Percentiles rank a stretch among this genome's conserved stretches.
These are phyloP conservation scores for Forsythia viridissima DNA, from an alignment of 257 asterid genomes.

Conservation along the genomic window DNA sequence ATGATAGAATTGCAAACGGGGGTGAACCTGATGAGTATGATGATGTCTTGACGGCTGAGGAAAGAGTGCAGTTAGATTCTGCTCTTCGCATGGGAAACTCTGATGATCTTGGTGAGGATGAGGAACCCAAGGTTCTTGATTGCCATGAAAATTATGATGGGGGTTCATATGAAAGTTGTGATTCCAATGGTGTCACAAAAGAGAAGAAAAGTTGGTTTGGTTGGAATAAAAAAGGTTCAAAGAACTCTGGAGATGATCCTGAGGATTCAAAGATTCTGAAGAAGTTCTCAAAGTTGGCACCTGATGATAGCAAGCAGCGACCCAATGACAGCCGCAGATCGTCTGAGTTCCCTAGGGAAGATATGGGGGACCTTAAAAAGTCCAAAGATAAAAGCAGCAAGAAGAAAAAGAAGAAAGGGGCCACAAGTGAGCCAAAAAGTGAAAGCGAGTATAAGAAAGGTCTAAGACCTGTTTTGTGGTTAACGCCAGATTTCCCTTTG, in stretches of 20 bases:
- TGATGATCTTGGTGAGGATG: constrained; percentile 76
- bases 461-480: constrained; percentile 92
- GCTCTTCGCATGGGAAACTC: constrained; percentile 69
- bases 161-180: constrained; percentile 70
- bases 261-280: constrained; percentile 77
- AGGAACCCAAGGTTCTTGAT: constrained; percentile 69
- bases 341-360: constrained; percentile 74
- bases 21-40: constrained; percentile 70
- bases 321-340: constrained; percentile 63
- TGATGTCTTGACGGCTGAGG: constrained; percentile 93
- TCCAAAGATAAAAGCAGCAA: constrained; percentile 76
- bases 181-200: constrained; percentile 69
- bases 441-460: constrained; percentile 82
- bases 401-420: constrained; percentile 91
- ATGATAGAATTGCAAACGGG: constrained; percentile 64
- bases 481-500: constrained; percentile 97
- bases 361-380: constrained; percentile 62
- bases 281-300: constrained; percentile 76
- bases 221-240: constrained; percentile 83
- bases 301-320: constrained; percentile 72
- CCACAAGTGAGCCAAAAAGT: not conserved
- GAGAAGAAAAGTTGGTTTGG: constrained; percentile 97
- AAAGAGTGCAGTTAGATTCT: constrained; percentile 86
- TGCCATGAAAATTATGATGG: constrained; percentile 60
- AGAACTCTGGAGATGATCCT: constrained; percentile 59